A percentile compares a stretch with the other conserved stretches of the same genome.
phyloP scores from a whole-genome alignment of 2,329 filamentous ascomycete species.

The Chaetothyriales sp. region DNA sequence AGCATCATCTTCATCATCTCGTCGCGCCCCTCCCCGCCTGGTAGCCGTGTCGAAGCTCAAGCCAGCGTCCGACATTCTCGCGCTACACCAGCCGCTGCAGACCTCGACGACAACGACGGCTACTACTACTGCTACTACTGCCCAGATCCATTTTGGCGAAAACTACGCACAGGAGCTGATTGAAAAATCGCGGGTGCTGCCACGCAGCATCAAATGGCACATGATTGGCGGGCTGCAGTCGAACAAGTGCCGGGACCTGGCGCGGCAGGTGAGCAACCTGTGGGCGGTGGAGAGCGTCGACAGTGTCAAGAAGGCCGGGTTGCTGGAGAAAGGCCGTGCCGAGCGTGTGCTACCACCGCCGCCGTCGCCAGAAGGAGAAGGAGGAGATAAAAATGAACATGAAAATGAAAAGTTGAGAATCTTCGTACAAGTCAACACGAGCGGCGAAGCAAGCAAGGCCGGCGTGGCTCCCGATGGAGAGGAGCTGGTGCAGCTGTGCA shows the following conservation, averaged over 20 bases:
- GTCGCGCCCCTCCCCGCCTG: slow-evolving; percentile 38
- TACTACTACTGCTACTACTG: background rate
- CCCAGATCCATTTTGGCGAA: slow-evolving; percentile 66
- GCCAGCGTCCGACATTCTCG: slow-evolving; percentile 76
- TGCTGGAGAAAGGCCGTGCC: slow-evolving; percentile 61
- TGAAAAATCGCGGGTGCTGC: slow-evolving; percentile 71
- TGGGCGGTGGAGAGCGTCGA: slow-evolving; percentile 89
- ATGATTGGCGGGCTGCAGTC: slow-evolving; percentile 92
- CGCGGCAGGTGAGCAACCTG: slow-evolving; percentile 68
- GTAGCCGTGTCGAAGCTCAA: slow-evolving; percentile 96
- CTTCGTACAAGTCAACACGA: slow-evolving; percentile 92
- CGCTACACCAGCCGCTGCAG: slow-evolving; percentile 49
- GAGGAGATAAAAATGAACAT: slow-evolving; percentile 20
- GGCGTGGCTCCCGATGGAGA: slow-evolving; percentile 48
- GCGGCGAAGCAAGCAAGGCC: slow-evolving; percentile 70
- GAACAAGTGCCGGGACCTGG: slow-evolving; percentile 79
- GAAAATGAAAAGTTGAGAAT: slow-evolving; percentile 42
- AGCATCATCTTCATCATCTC: slow-evolving; percentile 3
- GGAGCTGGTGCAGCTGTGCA: slow-evolving; percentile 44
- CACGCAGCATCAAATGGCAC: slow-evolving; percentile 68
- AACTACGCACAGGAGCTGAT: slow-evolving; percentile 87
- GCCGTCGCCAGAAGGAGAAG: slow-evolving; percentile 22
- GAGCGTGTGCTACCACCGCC: slow-evolving; percentile 34
- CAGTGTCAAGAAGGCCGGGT: slow-evolving; percentile 67
- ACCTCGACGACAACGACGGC: slow-evolving; percentile 19